Base-by-base conservation (phyloP, 768 basidiomycete genomes). In the Kwoniella bestiolae region DNA sequence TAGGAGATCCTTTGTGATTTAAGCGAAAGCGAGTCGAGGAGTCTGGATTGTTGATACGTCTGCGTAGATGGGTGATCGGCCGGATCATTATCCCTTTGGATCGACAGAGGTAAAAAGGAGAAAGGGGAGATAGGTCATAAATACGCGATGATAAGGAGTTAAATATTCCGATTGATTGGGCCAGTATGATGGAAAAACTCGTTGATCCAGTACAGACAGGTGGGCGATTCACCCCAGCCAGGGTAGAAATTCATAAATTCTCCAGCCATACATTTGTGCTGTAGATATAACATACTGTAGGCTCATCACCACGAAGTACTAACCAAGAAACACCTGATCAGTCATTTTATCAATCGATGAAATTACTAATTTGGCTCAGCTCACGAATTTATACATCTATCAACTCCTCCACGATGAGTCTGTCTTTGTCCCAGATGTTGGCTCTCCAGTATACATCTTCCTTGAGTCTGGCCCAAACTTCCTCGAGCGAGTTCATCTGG, bases 401-500 rank as follows among this genome's bases (percentile, higher is more conserved):
- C n/a, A 80, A 71, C 71, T 80, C 75, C 16, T 73, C 70, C 2
- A 80, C 70, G 16, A 66, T 57, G 53, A 73, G 67, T 25, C 71
- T 70, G 53, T 79, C 77, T 65, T 75, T 76, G 51, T 80, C 76
- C 79, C 79, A 80, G 12, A 80, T 67, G 3, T 69, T 70, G 11
- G 68, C 72, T 28, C 61, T 73, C 76, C 76, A 80, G 56, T 77
- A 80, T n/a, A 74, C 68, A 52, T 80, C 79, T 21, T 62, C 65
- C 66, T 77, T 74, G 29, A 80, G 18, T 29, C 79, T 56, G 5
- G 63, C 66, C 72, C 72, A 72, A 18, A 62, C 69, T 6, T 70
- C 68, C 25, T 79, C 77, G 26, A 74, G 32, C 8, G 28, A 51
- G 25, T 65, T 50, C 63, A 75, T 70, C 34, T 65, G 55, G 63